Base-by-base conservation (phyloP, 768 basidiomycete genomes). In the Leccinum obscurum region DNA sequence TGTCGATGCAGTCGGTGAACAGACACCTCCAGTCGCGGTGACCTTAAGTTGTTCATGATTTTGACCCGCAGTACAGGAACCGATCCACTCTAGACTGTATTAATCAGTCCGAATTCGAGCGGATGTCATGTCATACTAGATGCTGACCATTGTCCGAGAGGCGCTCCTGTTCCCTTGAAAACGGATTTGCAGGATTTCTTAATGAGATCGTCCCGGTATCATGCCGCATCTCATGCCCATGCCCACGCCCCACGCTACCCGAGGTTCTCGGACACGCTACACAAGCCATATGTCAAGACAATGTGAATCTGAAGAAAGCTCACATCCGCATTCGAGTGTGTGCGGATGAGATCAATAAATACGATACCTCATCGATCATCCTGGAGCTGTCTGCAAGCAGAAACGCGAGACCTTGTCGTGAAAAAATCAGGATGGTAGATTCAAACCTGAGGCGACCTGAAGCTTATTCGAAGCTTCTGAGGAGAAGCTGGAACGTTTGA, bases 131-230 rank as follows among this genome's bases (percentile, higher is more conserved):
- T 8, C 10, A 11, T 14, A 35, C 13, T 13, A 11, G 22, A 22
- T 28, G n/a, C 55, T 4, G 17, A 62, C 62, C 55, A 30, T 15
- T 20, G 34, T 61, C 32, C 8, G 55, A 56, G 24, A 57, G 34
- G 1, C 15, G 54, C 32, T 62, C 53, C 13, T 44, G n/a, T n/a
- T 3, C 3, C 10, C 10, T 15, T 46, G 35, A 62, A 62, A 32
- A 60, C 3, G 4, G 30, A 17, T 15, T 4, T 8, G 17, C 4
- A 26, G 3, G 51, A 20, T 5, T 20, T 13, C 14, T 4, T 6
- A 7, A 9, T 2, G 1, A 44, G 20, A 52, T 52, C 30, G 10
- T 20, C 51, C n/a, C 51, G 5, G 51, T 32, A 44, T 13, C 6
- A 35, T 10, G 1, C 5, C 10, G 41, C n/a, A 63, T 34, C 15